Conservation (phyloP, 108 stramenopile genomes). For the Aurantiochytrium sp. region DNA sequence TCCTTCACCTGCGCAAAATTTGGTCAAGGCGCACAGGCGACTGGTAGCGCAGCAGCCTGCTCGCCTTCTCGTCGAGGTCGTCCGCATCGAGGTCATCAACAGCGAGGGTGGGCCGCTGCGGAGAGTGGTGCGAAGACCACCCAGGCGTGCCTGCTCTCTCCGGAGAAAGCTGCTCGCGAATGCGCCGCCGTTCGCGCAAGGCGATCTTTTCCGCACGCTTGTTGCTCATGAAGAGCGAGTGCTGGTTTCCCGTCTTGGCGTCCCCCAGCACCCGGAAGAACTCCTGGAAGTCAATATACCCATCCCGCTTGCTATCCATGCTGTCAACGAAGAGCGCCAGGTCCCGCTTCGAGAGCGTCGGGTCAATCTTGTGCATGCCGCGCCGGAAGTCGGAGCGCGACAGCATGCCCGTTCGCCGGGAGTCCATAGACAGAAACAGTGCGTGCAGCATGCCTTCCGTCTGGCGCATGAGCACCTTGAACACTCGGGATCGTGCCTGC, state of each 20-base stretch:
- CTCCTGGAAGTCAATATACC: slow-evolving; percentile 20
- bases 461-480: neutral
- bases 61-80: too few relatives aligned
- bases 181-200: neutral
- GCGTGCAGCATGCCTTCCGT: neutral
- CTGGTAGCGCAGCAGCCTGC: too few relatives aligned
- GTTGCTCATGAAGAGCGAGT: neutral
- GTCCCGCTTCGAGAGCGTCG: neutral
- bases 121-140: neutral
- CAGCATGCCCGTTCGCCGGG: neutral
- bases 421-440: slow-evolving; percentile 23
- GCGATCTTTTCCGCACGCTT: neutral
- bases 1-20: too few relatives aligned
- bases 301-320: slow-evolving; percentile 24
- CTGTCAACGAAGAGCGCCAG: slow-evolving; percentile 2
- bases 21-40: too few relatives aligned
- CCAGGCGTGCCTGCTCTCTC: neutral
- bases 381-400: neutral
- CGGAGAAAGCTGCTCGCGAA: neutral
- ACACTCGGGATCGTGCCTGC: neutral
- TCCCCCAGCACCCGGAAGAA: slow-evolving; percentile 7
- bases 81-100: too few relatives aligned
- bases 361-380: neutral
- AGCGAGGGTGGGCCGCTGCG: too few relatives aligned
- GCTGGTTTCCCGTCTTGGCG: neutral